These are phyloP conservation scores for Xylaria sp. DNA, from an alignment of 2,329 filamentous ascomycete genomes.

Conservation along the genomic window DNA sequence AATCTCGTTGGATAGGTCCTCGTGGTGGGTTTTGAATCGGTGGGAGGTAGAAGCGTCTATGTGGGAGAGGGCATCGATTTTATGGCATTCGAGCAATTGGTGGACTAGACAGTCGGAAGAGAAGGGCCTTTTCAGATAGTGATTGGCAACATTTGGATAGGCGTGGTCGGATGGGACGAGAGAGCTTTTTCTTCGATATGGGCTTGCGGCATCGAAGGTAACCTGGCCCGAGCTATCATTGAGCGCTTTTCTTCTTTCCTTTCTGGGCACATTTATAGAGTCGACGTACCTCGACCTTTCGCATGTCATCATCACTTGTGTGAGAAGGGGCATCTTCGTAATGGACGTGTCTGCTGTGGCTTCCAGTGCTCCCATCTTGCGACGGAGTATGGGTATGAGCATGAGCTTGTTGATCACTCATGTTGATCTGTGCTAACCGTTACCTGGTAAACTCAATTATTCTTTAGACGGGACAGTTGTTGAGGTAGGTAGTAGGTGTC, in stretches of 20 bases:
- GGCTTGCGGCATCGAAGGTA: constrained; percentile 69
- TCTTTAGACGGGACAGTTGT: too few species aligned
- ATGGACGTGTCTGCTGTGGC: constrained; percentile 45
- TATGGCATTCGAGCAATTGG: constrained; percentile 69
- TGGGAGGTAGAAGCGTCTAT: constrained; percentile 39
- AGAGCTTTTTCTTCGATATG: constrained; percentile 73
- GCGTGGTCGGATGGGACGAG: constrained; percentile 63
- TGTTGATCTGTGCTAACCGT: constrained; percentile 30
- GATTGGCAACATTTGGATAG: constrained; percentile 50
- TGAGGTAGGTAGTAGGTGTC: not conserved
- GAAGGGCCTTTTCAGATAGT: constrained; percentile 48
- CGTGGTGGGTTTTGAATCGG: constrained; percentile 16
- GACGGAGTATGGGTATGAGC: constrained; percentile 19
- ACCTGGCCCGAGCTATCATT: constrained; percentile 56
- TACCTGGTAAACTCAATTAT: not conserved
- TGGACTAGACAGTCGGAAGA: constrained; percentile 71
- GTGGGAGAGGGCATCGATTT: constrained; percentile 44
- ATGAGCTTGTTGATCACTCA: constrained; percentile 33
- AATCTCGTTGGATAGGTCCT: constrained; percentile 44
- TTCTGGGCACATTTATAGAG: not conserved
- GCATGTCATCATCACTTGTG: constrained; percentile 62
- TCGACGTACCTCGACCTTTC: constrained; percentile 61
- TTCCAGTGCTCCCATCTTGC: constrained; percentile 36
- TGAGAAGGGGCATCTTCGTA: constrained; percentile 56
- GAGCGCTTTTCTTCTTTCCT: not conserved